Evolutionary conservation across 2,329 filamentous ascomycete genomes (phyloP).

Genomic region (Ophiostoma australiae): DNA sequence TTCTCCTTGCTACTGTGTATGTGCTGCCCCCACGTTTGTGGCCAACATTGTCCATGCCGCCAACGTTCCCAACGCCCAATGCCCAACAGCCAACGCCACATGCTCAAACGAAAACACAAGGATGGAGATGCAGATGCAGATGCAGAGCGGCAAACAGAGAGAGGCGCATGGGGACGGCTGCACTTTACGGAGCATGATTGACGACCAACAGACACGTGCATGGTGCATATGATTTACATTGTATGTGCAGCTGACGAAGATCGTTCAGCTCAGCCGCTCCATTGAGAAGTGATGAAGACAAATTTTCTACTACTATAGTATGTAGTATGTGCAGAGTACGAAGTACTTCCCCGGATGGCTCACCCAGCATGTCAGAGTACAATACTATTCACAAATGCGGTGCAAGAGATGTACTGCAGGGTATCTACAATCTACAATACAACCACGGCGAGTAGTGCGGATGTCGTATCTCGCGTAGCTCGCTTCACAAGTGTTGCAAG

Average conservation of each 20-base stretch:
- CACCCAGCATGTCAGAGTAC: no score
- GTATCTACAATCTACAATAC: not conserved
- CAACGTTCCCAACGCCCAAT: not conserved
- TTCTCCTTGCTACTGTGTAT: no score
- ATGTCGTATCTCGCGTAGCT: slow-evolving; percentile 6
- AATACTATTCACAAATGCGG: not conserved
- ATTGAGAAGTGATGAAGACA: no score
- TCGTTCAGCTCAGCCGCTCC: no score
- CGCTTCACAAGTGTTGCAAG: slow-evolving; percentile 2
- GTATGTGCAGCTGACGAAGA: not conserved
- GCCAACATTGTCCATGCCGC: not conserved
- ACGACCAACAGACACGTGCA: not conserved
- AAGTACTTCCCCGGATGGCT: no score
- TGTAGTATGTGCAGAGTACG: no score
- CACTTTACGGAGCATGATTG: no score
- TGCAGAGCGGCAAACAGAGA: not conserved
- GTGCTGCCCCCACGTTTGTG: not conserved
- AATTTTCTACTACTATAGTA: no score
- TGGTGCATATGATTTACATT: not conserved
- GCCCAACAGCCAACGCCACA: not conserved
- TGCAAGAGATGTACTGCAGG: not conserved
- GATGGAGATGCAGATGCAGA: no score
- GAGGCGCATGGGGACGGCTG: not conserved
- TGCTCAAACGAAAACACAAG: not conserved
- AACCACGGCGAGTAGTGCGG: not conserved